A percentile compares a stretch with the other conserved stretches of the same genome.
Evolutionary conservation across 73 alveolate genomes (phyloP).

Genomic region (Uronychia setigera): DNA sequence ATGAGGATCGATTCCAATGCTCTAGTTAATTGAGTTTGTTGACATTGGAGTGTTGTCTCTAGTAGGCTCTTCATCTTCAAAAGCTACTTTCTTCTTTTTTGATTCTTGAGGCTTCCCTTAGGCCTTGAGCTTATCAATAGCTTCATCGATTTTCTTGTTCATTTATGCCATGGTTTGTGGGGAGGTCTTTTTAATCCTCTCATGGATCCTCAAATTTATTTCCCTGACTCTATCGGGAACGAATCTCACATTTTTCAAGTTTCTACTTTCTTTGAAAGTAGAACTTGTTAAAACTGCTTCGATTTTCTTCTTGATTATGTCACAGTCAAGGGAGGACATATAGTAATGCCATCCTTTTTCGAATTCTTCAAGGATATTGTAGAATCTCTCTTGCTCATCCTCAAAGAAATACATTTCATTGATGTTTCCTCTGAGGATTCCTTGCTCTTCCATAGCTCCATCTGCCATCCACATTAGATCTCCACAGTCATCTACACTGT

Average conservation of each 20-base stretch:
- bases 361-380: constrained; percentile 21
- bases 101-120: neutral
- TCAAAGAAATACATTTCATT: constrained; percentile 7
- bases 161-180: neutral
- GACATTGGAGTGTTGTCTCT: neutral
- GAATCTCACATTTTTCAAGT: constrained; percentile 10
- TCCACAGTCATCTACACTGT: neutral
- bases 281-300: constrained; percentile 1
- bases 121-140: neutral
- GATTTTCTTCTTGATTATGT: constrained; percentile 29
- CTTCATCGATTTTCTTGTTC: neutral
- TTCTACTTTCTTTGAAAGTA: constrained; percentile 41
- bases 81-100: neutral
- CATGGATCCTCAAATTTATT: constrained; percentile 32
- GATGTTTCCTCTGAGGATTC: constrained; percentile 25
- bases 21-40: neutral
- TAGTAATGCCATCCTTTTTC: constrained; percentile 55
- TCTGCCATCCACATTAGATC: neutral
- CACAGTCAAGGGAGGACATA: constrained; percentile 24
- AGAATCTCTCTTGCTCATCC: constrained; percentile 23
- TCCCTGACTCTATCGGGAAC: constrained; percentile 49
- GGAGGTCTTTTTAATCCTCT: constrained; percentile 23
- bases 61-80: neutral
- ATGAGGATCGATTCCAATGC: neutral
- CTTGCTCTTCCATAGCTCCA: constrained; percentile 1